Evolutionary conservation across 352 stramenopile genomes (phyloP), one percentile per base, ranked within the genome.

Genomic region (Pythium scleroteichum): DNA sequence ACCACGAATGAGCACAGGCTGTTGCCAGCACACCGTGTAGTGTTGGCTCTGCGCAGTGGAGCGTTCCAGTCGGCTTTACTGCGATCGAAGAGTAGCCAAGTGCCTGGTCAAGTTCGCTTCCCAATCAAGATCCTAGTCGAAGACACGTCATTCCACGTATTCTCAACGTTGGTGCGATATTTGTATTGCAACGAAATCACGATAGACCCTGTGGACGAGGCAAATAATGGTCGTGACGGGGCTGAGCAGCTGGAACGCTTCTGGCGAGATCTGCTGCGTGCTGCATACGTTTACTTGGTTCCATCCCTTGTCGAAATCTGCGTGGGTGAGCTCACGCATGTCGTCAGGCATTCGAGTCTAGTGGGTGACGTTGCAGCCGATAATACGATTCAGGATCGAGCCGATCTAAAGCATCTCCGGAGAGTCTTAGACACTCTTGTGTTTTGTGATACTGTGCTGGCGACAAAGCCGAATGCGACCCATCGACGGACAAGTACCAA

Each of bases 71-170:
- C 74, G 0, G 82, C 80, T n/a, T 60, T 94, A n/a, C 23, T 76
- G 23, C 71, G 73, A n/a, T 71, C 80, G 12, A 88, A 89, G 55
- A 88, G 76, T 62, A 89, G 82, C 23, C 76, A 88, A 48, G 64
- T 89, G 38, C 70, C 79, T 6, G 73, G 74, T 12, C 77, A 90
- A 58, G 73, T 93, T 42, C 78, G 82, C 7, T 92, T 95, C 29
- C 85, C 83, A 13, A 69, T 95, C 27, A 90, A 90, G 58, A 90
- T 94, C 45, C 59, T 90, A 66, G 72, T 94, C 17, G 76, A 92
- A 50, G 83, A 94, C 64, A 94, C 85, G n/a, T 60, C 85, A 13
- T 91, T 86, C 41, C 67, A 57, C 12, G 78, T 90, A 4, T 93
- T 94, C 66, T 78, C 81, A 20, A 72, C 76, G 39, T 51, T 94